These are phyloP conservation scores for Thielaviopsis ethacetica DNA, from an alignment of 2,329 filamentous ascomycete genomes.

Conservation along the genomic window DNA sequence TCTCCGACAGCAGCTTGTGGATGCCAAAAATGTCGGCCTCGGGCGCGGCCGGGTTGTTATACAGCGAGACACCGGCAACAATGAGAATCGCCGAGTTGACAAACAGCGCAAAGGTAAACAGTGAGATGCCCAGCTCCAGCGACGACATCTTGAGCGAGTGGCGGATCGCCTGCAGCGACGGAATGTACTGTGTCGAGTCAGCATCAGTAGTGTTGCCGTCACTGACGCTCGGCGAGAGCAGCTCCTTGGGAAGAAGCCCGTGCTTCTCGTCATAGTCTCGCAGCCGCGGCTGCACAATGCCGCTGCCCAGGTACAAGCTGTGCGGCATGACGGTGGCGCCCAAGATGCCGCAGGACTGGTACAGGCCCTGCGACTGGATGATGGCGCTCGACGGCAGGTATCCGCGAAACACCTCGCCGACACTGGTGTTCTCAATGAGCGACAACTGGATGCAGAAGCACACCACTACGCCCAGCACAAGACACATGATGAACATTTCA, in stretches of 20 bases:
- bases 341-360: constrained; percentile 60
- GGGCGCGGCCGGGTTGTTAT: constrained; percentile 40
- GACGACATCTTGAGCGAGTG: constrained; percentile 60
- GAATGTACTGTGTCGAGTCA: constrained; percentile 46
- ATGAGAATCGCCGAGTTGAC: constrained; percentile 74
- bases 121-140: constrained; percentile 50
- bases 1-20: constrained; percentile 50
- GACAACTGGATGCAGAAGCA: constrained; percentile 57
- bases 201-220: constrained; percentile 15
- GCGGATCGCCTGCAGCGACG: constrained; percentile 55
- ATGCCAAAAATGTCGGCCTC: constrained; percentile 73
- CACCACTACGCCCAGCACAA: constrained; percentile 52
- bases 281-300: constrained; percentile 51
- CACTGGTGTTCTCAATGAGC: constrained; percentile 36
- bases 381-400: constrained; percentile 46
- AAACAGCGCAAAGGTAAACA: constrained; percentile 72
- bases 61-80: constrained; percentile 63
- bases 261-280: constrained; percentile 44
- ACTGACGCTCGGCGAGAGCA: constrained; percentile 1
- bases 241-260: constrained; percentile 29
- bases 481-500: constrained; percentile 43
- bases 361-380: constrained; percentile 41
- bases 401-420: constrained; percentile 45
- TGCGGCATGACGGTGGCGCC: constrained; percentile 63
- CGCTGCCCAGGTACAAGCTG: constrained; percentile 50